These are phyloP conservation scores for Huntiella bhutanensis DNA, from an alignment of 2,329 filamentous ascomycete species.

Conservation along the genomic window DNA sequence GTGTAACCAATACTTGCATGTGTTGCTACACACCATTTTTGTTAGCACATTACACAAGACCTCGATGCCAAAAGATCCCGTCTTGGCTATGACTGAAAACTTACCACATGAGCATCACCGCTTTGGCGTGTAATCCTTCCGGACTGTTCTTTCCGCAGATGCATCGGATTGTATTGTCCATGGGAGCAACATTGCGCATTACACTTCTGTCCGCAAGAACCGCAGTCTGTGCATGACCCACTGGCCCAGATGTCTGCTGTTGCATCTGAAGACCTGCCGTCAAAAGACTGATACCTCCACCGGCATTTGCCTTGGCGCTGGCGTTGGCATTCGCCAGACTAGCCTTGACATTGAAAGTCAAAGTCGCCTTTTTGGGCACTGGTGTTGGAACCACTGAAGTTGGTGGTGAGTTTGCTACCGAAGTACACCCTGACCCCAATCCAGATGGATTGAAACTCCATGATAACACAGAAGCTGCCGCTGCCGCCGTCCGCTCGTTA, in stretches of 20 bases:
- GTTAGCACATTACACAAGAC: neutral
- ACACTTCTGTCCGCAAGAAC: slow-evolving; percentile 2
- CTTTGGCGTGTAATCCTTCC: slow-evolving; percentile 24
- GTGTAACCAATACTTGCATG: slow-evolving; percentile 47
- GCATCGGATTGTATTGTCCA: slow-evolving; percentile 29
- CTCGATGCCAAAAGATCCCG: neutral
- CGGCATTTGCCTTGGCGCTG: neutral
- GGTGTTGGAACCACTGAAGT: neutral
- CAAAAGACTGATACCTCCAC: slow-evolving; percentile 1
- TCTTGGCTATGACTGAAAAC: slow-evolving; percentile 14
- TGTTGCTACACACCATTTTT: slow-evolving; percentile 26
- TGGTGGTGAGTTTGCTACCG: neutral
- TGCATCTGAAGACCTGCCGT: slow-evolving; percentile 1
- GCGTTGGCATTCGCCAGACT: slow-evolving; percentile 1
- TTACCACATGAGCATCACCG: slow-evolving; percentile 46
- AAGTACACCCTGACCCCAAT: neutral
- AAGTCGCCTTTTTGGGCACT: neutral
- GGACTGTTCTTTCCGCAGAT: slow-evolving; percentile 30
- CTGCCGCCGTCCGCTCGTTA: slow-evolving; percentile 5
- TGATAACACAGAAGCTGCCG: neutral
- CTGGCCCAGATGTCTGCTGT: neutral
- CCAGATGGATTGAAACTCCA: neutral
- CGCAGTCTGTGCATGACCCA: neutral
- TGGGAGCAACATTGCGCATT: neutral
- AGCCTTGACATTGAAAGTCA: slow-evolving; percentile 4